These are phyloP conservation scores for Aspergillus novoparasiticus DNA, from an alignment of 2,329 filamentous ascomycete genomes.

Conservation along the genomic window DNA sequence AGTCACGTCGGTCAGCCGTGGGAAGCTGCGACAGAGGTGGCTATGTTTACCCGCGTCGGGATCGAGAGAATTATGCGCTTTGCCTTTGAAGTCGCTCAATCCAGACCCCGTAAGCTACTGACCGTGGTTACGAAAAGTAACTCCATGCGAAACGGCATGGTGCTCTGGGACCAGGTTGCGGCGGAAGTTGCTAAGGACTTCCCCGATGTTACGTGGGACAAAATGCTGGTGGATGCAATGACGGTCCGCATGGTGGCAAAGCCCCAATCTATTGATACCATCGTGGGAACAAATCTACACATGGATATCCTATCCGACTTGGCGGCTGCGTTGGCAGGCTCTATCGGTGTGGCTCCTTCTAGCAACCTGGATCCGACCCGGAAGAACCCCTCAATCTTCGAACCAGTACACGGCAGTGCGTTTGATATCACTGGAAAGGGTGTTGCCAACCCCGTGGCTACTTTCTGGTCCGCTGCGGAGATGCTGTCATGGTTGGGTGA, in stretches of 20 bases:
- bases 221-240: constrained; percentile 62
- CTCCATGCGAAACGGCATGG: constrained; percentile 58
- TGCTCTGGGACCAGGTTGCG: constrained; percentile 59
- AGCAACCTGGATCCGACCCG: constrained; percentile 67
- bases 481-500: constrained; percentile 66
- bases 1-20: constrained; percentile 54
- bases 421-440: constrained; percentile 67
- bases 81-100: constrained; percentile 55
- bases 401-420: constrained; percentile 65
- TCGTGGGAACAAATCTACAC: constrained; percentile 57
- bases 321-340: constrained; percentile 68
- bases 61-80: constrained; percentile 57
- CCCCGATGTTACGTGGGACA: constrained; percentile 54
- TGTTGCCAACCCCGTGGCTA: constrained; percentile 62
- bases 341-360: constrained; percentile 71
- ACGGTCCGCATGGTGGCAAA: constrained; percentile 58
- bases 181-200: constrained; percentile 51
- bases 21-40: constrained; percentile 56
- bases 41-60: constrained; percentile 56
- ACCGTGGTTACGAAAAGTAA: constrained; percentile 60
- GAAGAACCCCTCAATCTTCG: constrained; percentile 62
- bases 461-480: constrained; percentile 70
- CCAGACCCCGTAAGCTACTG: constrained; percentile 51
- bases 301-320: constrained; percentile 71
- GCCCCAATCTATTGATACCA: constrained; percentile 53